Percentiles rank a stretch among this genome's conserved stretches.
Conservation (phyloP, 192 early-diverging fungal genomes). For the Dissophora globulifera region DNA sequence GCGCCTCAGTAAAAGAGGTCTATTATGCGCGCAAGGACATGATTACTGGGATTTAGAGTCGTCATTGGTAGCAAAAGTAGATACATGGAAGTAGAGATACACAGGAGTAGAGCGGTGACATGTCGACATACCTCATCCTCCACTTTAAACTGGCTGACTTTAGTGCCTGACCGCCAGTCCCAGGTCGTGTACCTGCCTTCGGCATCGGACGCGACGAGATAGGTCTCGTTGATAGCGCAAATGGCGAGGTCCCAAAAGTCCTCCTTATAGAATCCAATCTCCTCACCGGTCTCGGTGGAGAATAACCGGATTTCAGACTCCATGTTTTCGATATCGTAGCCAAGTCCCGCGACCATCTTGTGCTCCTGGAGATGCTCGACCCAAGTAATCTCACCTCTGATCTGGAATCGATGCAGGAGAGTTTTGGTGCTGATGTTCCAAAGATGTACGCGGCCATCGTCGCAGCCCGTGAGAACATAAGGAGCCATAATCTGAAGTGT, state of each 20-base stretch:
- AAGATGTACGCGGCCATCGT: slow-evolving; percentile 37
- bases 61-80: too few species aligned
- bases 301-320: slow-evolving; percentile 47
- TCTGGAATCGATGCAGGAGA: slow-evolving; percentile 36
- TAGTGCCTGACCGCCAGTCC: slow-evolving; percentile 38
- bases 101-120: neutral
- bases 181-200: slow-evolving; percentile 38
- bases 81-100: neutral
- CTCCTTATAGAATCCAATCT: slow-evolving; percentile 41
- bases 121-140: slow-evolving; percentile 22
- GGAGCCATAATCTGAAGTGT: slow-evolving; percentile 47
- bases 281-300: slow-evolving; percentile 41
- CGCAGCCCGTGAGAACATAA: slow-evolving; percentile 42
- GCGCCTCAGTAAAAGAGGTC: slow-evolving; percentile 37
- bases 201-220: slow-evolving; percentile 39
- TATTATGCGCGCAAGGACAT: too few species aligned
- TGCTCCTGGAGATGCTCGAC: slow-evolving; percentile 47
- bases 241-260: slow-evolving; percentile 49
- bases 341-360: slow-evolving; percentile 38
- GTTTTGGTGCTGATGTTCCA: slow-evolving; percentile 42
- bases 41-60: too few species aligned
- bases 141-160: slow-evolving; percentile 41
- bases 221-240: slow-evolving; percentile 35
- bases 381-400: slow-evolving; percentile 48
- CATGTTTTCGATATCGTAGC: slow-evolving; percentile 36